Evolutionary conservation across 2,329 filamentous ascomycete genomes (phyloP).

Genomic region (Dryadomyces sulphureus): DNA sequence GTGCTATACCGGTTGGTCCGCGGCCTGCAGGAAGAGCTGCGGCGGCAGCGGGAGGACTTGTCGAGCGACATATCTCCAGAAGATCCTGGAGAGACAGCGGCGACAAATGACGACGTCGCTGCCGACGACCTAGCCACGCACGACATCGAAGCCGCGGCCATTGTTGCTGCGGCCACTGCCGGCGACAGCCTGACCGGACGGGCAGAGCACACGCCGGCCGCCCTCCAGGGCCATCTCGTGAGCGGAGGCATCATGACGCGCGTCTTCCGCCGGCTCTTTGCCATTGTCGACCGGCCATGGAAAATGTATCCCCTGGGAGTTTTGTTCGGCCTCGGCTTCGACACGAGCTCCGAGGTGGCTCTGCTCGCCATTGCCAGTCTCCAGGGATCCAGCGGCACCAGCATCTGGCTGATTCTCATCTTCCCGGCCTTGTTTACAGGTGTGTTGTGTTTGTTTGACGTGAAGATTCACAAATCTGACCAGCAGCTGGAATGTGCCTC

Average conservation of each 20-base stretch:
- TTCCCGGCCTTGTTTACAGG: slow-evolving; percentile 83
- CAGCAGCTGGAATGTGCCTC: slow-evolving; percentile 75
- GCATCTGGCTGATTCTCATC: slow-evolving; percentile 85
- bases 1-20: slow-evolving; percentile 67
- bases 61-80: slow-evolving; percentile 11
- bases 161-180: background rate
- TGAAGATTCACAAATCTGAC: background rate
- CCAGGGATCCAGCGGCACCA: slow-evolving; percentile 72
- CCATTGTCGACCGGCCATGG: slow-evolving; percentile 62
- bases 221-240: slow-evolving; percentile 49
- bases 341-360: slow-evolving; percentile 88
- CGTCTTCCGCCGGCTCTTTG: slow-evolving; percentile 62
- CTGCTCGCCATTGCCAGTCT: slow-evolving; percentile 81
- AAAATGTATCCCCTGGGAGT: slow-evolving; percentile 92
- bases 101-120: background rate
- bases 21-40: slow-evolving; percentile 49
- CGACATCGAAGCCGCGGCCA: slow-evolving; percentile 6
- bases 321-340: slow-evolving; percentile 83
- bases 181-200: background rate
- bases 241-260: slow-evolving; percentile 62
- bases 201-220: slow-evolving; percentile 15
- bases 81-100: background rate
- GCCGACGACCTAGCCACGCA: slow-evolving; percentile 7
- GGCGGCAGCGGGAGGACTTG: slow-evolving; percentile 17
- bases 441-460: slow-evolving; percentile 19